These are phyloP conservation scores for Entomortierella chlamydospora DNA, from an alignment of 192 early-diverging fungal species.

Conservation along the genomic window DNA sequence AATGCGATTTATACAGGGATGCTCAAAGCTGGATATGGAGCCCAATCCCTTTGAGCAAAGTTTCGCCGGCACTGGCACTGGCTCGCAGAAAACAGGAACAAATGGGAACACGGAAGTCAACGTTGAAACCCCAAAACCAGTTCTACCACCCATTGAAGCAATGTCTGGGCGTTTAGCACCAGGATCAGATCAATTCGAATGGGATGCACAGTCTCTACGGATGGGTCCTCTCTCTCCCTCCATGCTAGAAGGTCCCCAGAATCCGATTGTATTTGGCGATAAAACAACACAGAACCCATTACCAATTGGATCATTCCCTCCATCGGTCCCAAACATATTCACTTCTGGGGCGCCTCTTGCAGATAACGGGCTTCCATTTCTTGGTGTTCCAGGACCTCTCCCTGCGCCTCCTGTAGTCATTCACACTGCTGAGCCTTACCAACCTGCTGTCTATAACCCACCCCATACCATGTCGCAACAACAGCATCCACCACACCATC, in stretches of 20 bases:
- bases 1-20: constrained; percentile 31
- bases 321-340: constrained; percentile 28
- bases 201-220: constrained; percentile 73
- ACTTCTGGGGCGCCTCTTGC: constrained; percentile 22
- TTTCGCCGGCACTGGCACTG: constrained; percentile 63
- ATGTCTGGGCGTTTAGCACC: constrained; percentile 59
- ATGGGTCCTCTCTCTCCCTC: constrained; percentile 81
- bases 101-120: constrained; percentile 36
- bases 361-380: constrained; percentile 22
- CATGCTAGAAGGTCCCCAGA: constrained; percentile 78
- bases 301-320: constrained; percentile 26
- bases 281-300: constrained; percentile 16
- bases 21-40: constrained; percentile 80
- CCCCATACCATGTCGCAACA: constrained; percentile 9
- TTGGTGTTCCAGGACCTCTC: constrained; percentile 28
- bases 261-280: constrained; percentile 45
- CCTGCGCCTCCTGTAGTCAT: constrained; percentile 19
- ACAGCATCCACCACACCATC: constrained; percentile 21
- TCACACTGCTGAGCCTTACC: constrained; percentile 26
- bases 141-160: constrained; percentile 78
- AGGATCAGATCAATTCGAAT: constrained; percentile 56
- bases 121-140: constrained; percentile 58
- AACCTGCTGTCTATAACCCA: constrained; percentile 17
- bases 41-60: constrained; percentile 92
- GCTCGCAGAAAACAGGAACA: constrained; percentile 16